Conservation (phyloP, 225 moss, liverwort and hornwort genomes). For the Polytrichum commune region DNA sequence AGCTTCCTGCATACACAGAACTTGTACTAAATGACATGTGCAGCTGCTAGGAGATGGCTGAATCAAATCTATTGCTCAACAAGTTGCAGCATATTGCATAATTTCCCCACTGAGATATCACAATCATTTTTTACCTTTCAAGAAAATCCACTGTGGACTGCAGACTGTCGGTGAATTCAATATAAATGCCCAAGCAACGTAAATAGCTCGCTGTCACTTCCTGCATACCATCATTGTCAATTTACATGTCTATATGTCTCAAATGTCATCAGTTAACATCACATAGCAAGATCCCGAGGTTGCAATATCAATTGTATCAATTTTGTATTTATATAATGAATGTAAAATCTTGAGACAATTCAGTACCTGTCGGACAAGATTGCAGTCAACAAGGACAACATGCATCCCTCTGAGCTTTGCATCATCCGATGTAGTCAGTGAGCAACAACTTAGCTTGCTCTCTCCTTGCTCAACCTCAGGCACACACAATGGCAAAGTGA, state of each 20-base stretch:
- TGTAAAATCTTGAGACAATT: background rate
- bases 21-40: no score
- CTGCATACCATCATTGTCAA: slow-evolving; percentile 23
- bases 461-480: slow-evolving; percentile 7
- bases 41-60: no score
- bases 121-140: slow-evolving; percentile 10
- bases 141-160: slow-evolving; percentile 42
- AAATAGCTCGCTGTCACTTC: slow-evolving; percentile 86
- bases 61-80: no score
- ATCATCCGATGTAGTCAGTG: slow-evolving; percentile 34
- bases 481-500: slow-evolving; percentile 48
- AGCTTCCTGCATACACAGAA: no score
- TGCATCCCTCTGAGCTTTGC: slow-evolving; percentile 48
- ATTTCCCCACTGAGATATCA: no score
- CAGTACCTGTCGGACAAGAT: slow-evolving; percentile 69
- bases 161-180: slow-evolving; percentile 32
- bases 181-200: slow-evolving; percentile 42
- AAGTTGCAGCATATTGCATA: no score
- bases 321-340: no score
- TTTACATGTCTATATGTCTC: no score
- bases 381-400: slow-evolving; percentile 62
- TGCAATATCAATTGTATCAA: no score
- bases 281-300: no score
- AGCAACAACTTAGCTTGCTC: slow-evolving; percentile 25
- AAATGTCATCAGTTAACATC: no score